Percentiles rank a stretch among this genome's conserved stretches.
These are phyloP conservation scores for Vanderwaltozyma yarrowii DNA, from an alignment of 805 yeast species.

Conservation along the genomic window DNA sequence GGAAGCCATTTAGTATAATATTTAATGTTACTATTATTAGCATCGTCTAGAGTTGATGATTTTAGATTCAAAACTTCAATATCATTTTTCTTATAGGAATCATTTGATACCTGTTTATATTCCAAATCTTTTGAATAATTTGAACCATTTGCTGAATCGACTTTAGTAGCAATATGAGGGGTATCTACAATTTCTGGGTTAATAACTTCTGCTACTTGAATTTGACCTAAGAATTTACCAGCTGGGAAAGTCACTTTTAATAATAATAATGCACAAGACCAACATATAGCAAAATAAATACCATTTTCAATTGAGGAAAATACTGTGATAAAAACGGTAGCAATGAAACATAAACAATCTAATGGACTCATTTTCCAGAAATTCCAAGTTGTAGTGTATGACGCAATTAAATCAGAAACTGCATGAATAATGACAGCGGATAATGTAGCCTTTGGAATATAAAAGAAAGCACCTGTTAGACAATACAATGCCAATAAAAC, in stretches of 20 bases:
- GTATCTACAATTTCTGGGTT: not conserved
- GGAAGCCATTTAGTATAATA: conserved; percentile 67
- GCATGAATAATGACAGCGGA: conserved; percentile 89
- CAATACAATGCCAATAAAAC: conserved; percentile 80
- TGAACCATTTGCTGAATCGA: not conserved
- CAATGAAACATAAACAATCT: conserved; percentile 62
- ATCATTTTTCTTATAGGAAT: not conserved
- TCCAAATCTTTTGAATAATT: not conserved
- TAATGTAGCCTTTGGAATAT: conserved; percentile 82
- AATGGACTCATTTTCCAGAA: conserved; percentile 67
- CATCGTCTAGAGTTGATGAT: too few species aligned
- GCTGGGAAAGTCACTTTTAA: conserved; percentile 70
- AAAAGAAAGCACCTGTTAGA: conserved; percentile 74
- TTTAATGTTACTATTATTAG: conserved; percentile 18
- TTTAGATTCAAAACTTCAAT: too few species aligned
- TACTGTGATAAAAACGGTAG: conserved; percentile 64
- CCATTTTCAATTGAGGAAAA: conserved; percentile 79
- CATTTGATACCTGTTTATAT: not conserved
- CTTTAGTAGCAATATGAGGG: not conserved
- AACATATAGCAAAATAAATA: conserved; percentile 81
- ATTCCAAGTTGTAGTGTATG: conserved; percentile 53
- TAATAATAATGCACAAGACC: conserved; percentile 65
- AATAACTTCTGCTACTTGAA: conserved; percentile 23
- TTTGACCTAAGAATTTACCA: conserved; percentile 74
- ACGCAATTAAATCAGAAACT: conserved; percentile 73